These are phyloP conservation scores for Metahyphopichia silvanorum DNA, from an alignment of 805 yeast genomes.

Conservation along the genomic window DNA sequence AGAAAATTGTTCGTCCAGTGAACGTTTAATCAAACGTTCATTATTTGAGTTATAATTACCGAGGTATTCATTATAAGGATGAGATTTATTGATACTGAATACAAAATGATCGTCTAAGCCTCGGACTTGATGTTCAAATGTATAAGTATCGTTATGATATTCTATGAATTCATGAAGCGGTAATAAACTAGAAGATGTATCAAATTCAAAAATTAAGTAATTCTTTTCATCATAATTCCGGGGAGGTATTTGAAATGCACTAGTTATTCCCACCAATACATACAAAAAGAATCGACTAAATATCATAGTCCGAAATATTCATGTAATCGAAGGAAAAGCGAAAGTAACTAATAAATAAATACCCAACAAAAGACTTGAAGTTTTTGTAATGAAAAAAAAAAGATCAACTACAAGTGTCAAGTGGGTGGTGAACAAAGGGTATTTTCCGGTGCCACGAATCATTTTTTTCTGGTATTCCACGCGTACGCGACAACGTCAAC, in stretches of 20 bases:
- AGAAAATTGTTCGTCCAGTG: slow-evolving; percentile 21
- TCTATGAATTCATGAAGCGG: slow-evolving; percentile 33
- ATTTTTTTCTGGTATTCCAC: no score
- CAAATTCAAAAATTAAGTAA: slow-evolving; percentile 64
- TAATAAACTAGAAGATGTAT: slow-evolving; percentile 19
- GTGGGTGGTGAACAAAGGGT: no score
- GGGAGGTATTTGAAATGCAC: slow-evolving; percentile 10
- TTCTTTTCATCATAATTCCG: slow-evolving; percentile 49
- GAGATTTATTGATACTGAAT: slow-evolving; percentile 51
- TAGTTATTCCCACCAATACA: background rate
- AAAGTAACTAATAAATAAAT: no score
- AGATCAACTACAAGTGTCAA: no score
- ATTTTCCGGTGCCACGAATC: no score
- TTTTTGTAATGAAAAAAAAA: no score
- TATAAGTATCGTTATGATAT: slow-evolving; percentile 32
- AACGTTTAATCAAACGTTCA: slow-evolving; percentile 24
- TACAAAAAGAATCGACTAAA: no score
- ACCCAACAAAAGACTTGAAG: no score
- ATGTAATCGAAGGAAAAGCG: no score
- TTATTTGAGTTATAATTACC: slow-evolving; percentile 33
- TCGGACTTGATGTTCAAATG: slow-evolving; percentile 62
- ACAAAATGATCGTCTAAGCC: slow-evolving; percentile 63
- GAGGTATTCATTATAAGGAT: slow-evolving; percentile 28
- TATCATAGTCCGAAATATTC: no score
- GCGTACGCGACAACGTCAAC: no score